phyloP scores from a whole-genome alignment of 192 early-diverging fungal genomes.

The Linnemannia schmuckeri region DNA sequence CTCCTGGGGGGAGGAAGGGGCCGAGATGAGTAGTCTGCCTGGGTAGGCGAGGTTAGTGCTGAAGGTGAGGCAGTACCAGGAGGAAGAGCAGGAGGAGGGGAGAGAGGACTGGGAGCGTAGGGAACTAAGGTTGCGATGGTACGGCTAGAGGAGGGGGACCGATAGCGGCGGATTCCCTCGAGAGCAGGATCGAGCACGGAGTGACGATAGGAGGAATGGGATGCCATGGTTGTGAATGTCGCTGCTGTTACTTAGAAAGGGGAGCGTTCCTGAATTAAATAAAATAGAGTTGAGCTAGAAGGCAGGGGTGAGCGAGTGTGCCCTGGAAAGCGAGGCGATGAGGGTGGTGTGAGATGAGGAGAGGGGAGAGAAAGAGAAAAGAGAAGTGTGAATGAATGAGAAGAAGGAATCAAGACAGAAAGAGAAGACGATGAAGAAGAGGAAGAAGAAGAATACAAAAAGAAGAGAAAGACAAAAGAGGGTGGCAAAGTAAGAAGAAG shows the following conservation, averaged over 20 bases:
- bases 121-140: not conserved
- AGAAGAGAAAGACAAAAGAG: not conserved
- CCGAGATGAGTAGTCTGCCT: not conserved
- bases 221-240: not conserved
- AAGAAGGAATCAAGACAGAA: not conserved
- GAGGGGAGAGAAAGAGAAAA: too few relatives aligned
- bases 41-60: constrained; percentile 10
- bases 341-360: not conserved
- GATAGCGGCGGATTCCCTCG: not conserved
- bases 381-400: not conserved
- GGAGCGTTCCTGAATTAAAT: not conserved
- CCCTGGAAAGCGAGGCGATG: not conserved
- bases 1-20: constrained; percentile 20
- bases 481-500: not conserved
- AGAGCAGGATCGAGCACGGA: not conserved
- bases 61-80: not conserved
- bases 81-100: not conserved
- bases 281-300: not conserved
- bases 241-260: not conserved
- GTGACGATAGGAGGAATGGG: not conserved
- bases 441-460: too few relatives aligned
- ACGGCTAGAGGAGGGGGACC: not conserved
- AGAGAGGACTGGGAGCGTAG: not conserved
- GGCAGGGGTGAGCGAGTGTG: not conserved
- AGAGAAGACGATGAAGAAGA: not conserved